Percentiles rank a stretch among this genome's conserved stretches.
phyloP scores from a whole-genome alignment of 176 grass and related monocot species.

The Cymbopogon citratus region DNA sequence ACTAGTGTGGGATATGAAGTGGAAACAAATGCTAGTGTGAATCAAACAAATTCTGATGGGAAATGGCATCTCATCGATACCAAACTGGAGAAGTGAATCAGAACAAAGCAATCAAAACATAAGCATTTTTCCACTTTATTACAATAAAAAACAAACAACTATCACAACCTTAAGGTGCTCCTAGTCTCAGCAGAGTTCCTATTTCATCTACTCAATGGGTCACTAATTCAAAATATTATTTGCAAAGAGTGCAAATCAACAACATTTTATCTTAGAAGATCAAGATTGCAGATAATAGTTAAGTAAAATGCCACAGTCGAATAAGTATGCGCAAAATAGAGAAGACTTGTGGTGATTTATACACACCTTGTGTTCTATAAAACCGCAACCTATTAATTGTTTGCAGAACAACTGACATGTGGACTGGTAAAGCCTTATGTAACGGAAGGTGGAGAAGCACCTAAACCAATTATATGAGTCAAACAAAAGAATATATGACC shows the following conservation, averaged over 20 bases:
- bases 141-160: neutral
- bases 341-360: conserved; percentile 1
- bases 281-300: neutral
- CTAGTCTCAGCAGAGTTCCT: neutral
- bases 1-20: neutral
- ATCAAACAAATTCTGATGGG: conserved; percentile 1
- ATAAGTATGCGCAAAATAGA: conserved; percentile 6
- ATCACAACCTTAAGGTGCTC: neutral
- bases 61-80: neutral
- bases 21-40: conserved; percentile 8
- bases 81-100: neutral
- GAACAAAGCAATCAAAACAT: neutral
- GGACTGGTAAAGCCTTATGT: conserved; percentile 74
- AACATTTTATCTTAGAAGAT: neutral
- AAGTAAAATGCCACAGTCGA: neutral
- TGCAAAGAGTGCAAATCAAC: neutral
- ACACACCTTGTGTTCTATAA: conserved; percentile 94
- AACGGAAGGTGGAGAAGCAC: conserved; percentile 84
- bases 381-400: conserved; percentile 87
- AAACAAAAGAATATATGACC: neutral
- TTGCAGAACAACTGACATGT: conserved; percentile 76
- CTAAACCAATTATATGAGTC: conserved; percentile 36
- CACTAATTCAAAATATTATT: neutral
- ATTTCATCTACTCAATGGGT: neutral
- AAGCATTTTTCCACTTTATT: neutral